Evolutionary conservation across 73 alveolate species (phyloP), one percentile per base, ranked within the genome.

Genomic region (Tetrahymena elliotti): DNA sequence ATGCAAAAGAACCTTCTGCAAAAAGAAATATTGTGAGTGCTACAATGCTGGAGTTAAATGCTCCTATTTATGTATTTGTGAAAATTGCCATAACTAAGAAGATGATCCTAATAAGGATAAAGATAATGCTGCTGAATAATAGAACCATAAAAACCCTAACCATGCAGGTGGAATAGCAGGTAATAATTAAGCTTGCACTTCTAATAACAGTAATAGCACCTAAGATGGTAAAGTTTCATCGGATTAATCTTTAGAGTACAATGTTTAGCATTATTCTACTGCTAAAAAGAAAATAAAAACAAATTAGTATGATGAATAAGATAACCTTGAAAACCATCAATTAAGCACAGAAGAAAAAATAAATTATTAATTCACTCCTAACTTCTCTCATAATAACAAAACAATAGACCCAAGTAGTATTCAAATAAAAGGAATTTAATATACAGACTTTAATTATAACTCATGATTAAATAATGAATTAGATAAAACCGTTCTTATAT

Each of bases 11-110:
- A 84, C 82, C 2, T 37, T 20, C 16, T 84, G 93, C 31, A 38
- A 84, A 38, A 84, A 84, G 93, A 84, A 84, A 34, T 84, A 84
- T 84, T 84, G 93, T 38, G 93, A 84, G 27, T 84, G 96, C 36
- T 94, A 20, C 35, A 94, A 94, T 84, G 96, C 96, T 36, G 96
- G 96, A 1, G 94, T 83, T 33, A 38, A 83, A 40, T 94, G 96
- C 33, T 40, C 96, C 24, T 53, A 82, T 41, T 83, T 83, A 31
- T 94, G 96, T 39, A 94, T 83, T 33, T 94, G 96, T 92, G 96
- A 94, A 40, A 93, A 94, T 41, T 94, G 96, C 20, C 88, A 93
- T 35, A 93, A 93, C 93, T 53, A 68, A 68, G 88, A 68, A 68
- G 88, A 68, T 68, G 88, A 68, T n/a, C 88, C 88, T 24, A 68